phyloP scores from a whole-genome alignment of 1,139 yeast genomes.

The Yamadazyma friedrichii region DNA sequence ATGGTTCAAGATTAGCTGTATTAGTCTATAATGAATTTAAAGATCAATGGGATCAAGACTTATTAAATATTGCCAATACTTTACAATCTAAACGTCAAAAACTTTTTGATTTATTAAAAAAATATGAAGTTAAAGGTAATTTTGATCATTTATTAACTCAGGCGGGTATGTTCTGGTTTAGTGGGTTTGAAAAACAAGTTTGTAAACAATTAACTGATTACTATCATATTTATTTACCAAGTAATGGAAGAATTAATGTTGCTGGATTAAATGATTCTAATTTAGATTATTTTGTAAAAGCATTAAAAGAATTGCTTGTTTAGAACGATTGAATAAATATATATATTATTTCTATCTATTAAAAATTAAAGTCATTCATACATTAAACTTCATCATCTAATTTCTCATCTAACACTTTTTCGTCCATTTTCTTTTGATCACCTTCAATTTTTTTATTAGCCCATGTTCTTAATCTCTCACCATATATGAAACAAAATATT shows the following conservation, averaged over 20 bases:
- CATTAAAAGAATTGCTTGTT: constrained; percentile 1
- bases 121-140: constrained; percentile 35
- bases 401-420: constrained; percentile 14
- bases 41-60: constrained; percentile 31
- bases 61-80: constrained; percentile 24
- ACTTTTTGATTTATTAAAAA: constrained; percentile 24
- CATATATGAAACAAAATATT: constrained; percentile 51
- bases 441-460: constrained; percentile 47
- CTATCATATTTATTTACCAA: constrained; percentile 34
- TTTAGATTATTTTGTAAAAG: constrained; percentile 19
- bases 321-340: background rate
- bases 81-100: constrained; percentile 26
- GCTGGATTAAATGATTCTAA: constrained; percentile 39
- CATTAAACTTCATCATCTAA: constrained; percentile 2
- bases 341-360: background rate
- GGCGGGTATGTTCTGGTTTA: constrained; percentile 41
- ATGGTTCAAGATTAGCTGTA: constrained; percentile 38
- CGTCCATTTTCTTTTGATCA: constrained; percentile 42
- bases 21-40: constrained; percentile 21
- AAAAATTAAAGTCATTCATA: too few species aligned
- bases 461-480: constrained; percentile 56
- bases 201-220: constrained; percentile 26
- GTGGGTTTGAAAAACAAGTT: constrained; percentile 34
- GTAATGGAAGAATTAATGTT: constrained; percentile 38
- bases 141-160: constrained; percentile 35